These are phyloP conservation scores for Sabuloglossum arenarium DNA, from an alignment of 495 filamentous ascomycete genomes.

Conservation along the genomic window DNA sequence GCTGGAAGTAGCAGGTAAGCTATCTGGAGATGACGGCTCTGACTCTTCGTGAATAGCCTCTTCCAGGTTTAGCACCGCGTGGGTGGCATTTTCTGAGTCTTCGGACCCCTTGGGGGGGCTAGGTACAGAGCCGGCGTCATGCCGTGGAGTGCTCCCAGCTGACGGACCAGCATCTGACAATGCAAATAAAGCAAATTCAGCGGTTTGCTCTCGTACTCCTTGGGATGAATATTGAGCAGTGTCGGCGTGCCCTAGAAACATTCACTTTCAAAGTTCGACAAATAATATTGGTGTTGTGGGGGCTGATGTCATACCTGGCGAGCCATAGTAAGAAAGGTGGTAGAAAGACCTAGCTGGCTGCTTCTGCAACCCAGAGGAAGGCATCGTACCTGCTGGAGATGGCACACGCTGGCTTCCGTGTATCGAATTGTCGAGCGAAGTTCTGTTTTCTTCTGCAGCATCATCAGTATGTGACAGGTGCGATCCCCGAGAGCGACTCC, in stretches of 20 bases:
- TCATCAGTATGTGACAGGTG: background rate
- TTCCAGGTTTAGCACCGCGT: background rate
- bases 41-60: slow-evolving; percentile 37
- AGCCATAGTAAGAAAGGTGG: slow-evolving; percentile 46
- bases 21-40: slow-evolving; percentile 33
- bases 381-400: background rate
- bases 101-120: background rate
- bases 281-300: background rate
- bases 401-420: background rate
- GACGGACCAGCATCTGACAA: slow-evolving; percentile 37
- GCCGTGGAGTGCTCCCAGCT: slow-evolving; percentile 7
- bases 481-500: background rate
- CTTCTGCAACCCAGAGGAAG: slow-evolving; percentile 30
- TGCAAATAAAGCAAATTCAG: slow-evolving; percentile 73
- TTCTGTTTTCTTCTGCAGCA: background rate
- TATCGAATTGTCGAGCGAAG: background rate
- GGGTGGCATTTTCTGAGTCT: slow-evolving; percentile 3
- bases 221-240: slow-evolving; percentile 47
- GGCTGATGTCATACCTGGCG: slow-evolving; percentile 28
- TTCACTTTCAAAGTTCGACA: background rate
- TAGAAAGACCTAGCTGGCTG: slow-evolving; percentile 62
- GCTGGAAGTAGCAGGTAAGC: slow-evolving; percentile 11
- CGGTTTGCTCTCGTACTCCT: slow-evolving; percentile 74
- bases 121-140: slow-evolving; percentile 4
- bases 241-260: slow-evolving; percentile 23